Evolutionary conservation across 2,329 filamentous ascomycete species (phyloP), one percentile per base, ranked within the genome.

Genomic region (Colletotrichum melonis): DNA sequence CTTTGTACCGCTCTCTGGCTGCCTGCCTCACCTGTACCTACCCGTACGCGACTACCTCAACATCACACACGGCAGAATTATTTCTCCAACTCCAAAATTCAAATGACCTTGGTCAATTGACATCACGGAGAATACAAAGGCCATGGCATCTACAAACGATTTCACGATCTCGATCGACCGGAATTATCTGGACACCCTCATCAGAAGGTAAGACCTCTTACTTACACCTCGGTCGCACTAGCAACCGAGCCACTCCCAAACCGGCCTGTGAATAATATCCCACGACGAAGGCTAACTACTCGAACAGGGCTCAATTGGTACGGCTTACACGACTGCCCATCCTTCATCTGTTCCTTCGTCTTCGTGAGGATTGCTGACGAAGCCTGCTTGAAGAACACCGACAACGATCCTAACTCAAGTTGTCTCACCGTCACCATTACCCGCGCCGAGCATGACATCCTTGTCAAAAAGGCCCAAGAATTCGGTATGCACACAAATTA

Each of bases 141-240:
- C 28, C n/a, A 81, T 82, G 80, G 76, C 77, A 52, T 63, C 75
- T 57, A 70, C 74, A 22, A 63, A 56, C 30, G 42, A 60, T 59
- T 67, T 74, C 62, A 63, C 58, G 28, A 67, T 67, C 71, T 74
- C 89, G 11, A 86, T 92, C 75, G 89, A 90, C 75, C 90, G 87
- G 78, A 80, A 82, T 63, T 89, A 92, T 82, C 89, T 92, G 76
- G 88, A 92, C 77, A 88, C 89, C 70, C 84, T 93, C 59, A 78
- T 92, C 66, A 86, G 88, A 79, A 88, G 89, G 92, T 93, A 82
- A 84, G 87, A 69, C 22, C 14, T 69, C 55, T 52, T 26, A 32
- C 58, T 54, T 42, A 16, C 46, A 28, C 60, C 30, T 42, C 16
- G 56, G 46, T 22, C 58, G 30, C 28, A n/a, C 38, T 54, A 12